phyloP scores from a whole-genome alignment of 257 asterid species.

The Solanum bukasovii region DNA sequence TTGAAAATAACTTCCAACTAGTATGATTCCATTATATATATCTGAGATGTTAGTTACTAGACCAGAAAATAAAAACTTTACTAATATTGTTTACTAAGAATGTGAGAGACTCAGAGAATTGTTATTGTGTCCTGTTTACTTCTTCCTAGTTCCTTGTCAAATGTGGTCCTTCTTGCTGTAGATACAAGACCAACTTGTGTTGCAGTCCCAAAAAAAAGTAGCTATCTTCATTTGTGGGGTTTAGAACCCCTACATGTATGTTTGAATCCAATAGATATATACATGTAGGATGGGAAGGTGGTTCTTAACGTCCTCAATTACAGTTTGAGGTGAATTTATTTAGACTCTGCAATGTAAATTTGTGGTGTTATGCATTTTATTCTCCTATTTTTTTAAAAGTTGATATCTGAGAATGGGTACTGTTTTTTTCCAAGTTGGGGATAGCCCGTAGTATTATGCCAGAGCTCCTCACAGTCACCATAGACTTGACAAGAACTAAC shows the following conservation, averaged over 20 bases:
- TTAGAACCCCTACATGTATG: background rate
- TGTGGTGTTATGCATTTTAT: background rate
- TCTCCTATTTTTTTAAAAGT: background rate
- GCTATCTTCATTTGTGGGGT: background rate
- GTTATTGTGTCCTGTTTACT: background rate
- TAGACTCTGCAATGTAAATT: background rate
- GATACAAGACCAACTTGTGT: background rate
- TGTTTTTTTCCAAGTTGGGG: background rate
- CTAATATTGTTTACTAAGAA: background rate
- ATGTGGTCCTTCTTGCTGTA: background rate
- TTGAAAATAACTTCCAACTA: background rate
- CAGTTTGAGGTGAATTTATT: background rate
- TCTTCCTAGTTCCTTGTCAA: background rate
- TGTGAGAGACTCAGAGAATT: background rate
- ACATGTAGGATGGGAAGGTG: background rate
- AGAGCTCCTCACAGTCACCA: background rate
- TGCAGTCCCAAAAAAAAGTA: background rate
- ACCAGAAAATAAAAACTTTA: background rate
- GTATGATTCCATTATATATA: background rate
- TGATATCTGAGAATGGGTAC: background rate
- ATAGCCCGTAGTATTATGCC: background rate
- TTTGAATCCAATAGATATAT: background rate
- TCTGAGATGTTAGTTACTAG: background rate
- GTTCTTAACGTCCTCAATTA: background rate
- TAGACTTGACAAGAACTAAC: background rate